Evolutionary conservation across 2,329 filamentous ascomycete genomes (phyloP), one percentile per base, ranked within the genome.

Genomic region (Cladophialophora bantiana): DNA sequence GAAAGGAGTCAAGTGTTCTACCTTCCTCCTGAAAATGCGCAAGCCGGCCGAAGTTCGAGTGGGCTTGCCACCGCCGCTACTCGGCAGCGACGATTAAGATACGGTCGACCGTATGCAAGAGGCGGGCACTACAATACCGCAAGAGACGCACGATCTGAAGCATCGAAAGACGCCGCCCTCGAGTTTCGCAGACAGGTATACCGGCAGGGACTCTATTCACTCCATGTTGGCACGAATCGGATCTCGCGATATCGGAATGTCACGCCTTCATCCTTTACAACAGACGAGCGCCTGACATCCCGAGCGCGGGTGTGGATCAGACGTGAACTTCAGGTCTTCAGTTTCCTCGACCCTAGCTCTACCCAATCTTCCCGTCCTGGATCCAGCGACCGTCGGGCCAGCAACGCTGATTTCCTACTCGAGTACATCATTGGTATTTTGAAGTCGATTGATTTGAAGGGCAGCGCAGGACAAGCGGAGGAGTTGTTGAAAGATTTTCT

Each of bases 391-490:
- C 80, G 85, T 42, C 80, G 86, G 48, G 85, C 85, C 4, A 89
- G 86, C 71, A 94, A 94, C 73, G 87, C 90, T 7, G 93, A 96
- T 74, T 96, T 94, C 69, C 78, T 97, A 10, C 84, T 97, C 9
- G 92, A 96, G 74, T 97, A 96, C 76, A 87, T 96, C 61, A 80
- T 97, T 48, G 90, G 90, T 9, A 90, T 97, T 26, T 79, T 97
- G 66, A 94, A 92, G 76, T 92, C 88, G 0, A 87, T 95, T 15
- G 93, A 97, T 74, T 84, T 94, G 4, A 93, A 93, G 78, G 91
- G 88, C 3, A 92, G 90, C 68, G 85, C 85, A 45, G 93, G 93
- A 0, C 88, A 91, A 73, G 92, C 93, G 0, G 92, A 95, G 75
- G 88, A 92, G 50, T 85, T 97, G 78, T 77, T 97, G 42, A 82